Base-by-base conservation (phyloP, 2,329 filamentous ascomycete species). In the Ophiostoma tasmaniense region DNA sequence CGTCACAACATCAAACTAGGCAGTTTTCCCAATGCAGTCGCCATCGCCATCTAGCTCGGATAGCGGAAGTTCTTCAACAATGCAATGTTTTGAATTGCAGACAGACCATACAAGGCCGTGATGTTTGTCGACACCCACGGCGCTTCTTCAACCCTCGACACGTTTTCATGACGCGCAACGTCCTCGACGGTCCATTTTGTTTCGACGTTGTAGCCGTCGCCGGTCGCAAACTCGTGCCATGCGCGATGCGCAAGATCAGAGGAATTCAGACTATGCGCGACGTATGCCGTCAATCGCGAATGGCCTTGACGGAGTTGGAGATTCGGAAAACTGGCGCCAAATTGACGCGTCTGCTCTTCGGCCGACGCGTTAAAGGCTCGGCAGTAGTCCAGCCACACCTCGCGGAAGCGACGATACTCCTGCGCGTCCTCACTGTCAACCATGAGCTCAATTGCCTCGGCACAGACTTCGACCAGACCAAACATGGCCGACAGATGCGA, bases 71-170 rank as follows among this genome's bases (percentile, higher is more conserved):
- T 14, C 7, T 17, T 35, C 28, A 62, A n/a, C 14, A 62, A n/a
- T 5, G 59, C 59, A 2, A 17, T 28, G 59, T 62, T 62, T n/a
- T 62, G 59, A 28, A 62, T 62, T 5, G 59, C 59, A 28, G 59
- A 28, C 30, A 62, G 28, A 30, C 28, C 59, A 17, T 62, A 62
- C 17, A 62, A 30, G 6, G 59, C 59, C 59, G 59, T 62, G 30
- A 62, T 62, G 59, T 62, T 62, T 14, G 59, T 62, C 28, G 59
- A 62, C 59, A 37, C 59, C 59, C 59, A 62, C 17, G 59, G 59
- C 7, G 59, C 59, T 7, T 62, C 59, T 7, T 62, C 28, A 14
- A 37, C 59, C 6, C 28, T 20, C 1, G 59, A 17, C 20, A 62
- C 59, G 11, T 62, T 62, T 17, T 62, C 59, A 62, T 62, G 59